Evolutionary conservation across 352 stramenopile genomes (phyloP), one percentile per base, ranked within the genome.

Genomic region (Pythium inflatum): DNA sequence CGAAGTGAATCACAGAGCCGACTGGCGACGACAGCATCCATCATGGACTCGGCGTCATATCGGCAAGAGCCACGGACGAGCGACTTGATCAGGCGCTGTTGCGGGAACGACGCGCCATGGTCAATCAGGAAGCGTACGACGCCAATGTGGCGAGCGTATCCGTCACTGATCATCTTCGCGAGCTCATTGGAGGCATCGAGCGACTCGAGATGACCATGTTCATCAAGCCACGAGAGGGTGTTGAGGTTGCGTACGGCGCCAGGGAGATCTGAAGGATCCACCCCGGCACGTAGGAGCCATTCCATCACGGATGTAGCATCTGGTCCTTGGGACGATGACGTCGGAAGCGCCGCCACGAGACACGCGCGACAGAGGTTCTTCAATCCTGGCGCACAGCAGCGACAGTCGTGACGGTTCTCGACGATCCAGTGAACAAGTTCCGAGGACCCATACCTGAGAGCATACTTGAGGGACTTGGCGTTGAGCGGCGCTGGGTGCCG

Each of bases 351-450:
- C 5, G 1, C 2, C 16, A 24, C 6, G 18, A 59, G 13, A 9
- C 60, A 60, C 18, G 4, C 11, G 1, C 5, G 1, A 13, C 60
- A 68, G 1, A 60, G 8, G 22, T 58, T 59, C 3, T 60, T 7
- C 25, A 59, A 7, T 11, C 60, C 60, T 12, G 25, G 48, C 8
- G 18, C 33, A 36, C 46, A 61, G 22, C 62, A 62, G 3, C 36
- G 34, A 3, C 38, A 31, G 40, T 69, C 62, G 3, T 18, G 13
- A n/a, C 62, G 50, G 53, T 69, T 33, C 28, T 56, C 40, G 12
- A 69, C 53, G 20, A 69, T 22, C 50, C 62, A 69, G 25, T 62
- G 61, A 5, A 68, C 30, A 7, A 55, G 25, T 31, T 62, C 28
- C 3, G 55, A 31, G 5, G 49, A 45, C 4, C 51, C 61, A n/a